Evolutionary conservation across 768 basidiomycete genomes (phyloP).

Genomic region (Rhizopogon vulgaris): DNA sequence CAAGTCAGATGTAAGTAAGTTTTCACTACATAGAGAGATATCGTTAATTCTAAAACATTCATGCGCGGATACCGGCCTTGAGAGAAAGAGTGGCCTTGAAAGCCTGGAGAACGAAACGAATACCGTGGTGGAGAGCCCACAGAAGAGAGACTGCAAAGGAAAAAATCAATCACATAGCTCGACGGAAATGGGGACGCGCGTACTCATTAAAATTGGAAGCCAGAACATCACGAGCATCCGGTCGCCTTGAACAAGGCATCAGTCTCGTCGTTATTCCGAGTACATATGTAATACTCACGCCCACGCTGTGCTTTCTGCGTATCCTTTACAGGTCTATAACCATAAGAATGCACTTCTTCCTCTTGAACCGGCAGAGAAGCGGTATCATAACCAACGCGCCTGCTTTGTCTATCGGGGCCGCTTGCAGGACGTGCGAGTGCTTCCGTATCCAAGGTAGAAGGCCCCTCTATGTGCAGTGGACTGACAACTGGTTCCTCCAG

Average conservation of each 20-base stretch:
- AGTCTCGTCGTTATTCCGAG: background rate
- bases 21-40: background rate
- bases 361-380: slow-evolving; percentile 56
- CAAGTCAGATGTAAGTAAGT: background rate
- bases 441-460: slow-evolving; percentile 4
- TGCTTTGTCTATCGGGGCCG: slow-evolving; percentile 28
- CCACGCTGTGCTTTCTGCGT: slow-evolving; percentile 54
- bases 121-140: slow-evolving; percentile 52
- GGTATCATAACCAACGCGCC: slow-evolving; percentile 41
- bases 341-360: slow-evolving; percentile 64
- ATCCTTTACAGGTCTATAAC: slow-evolving; percentile 49
- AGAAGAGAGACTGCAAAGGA: slow-evolving; percentile 46
- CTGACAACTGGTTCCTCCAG: slow-evolving; percentile 11
- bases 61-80: slow-evolving; percentile 35
- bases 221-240: slow-evolving; percentile 83
- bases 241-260: slow-evolving; percentile 47
- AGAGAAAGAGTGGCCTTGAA: slow-evolving; percentile 43
- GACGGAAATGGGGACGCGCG: slow-evolving; percentile 26
- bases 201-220: slow-evolving; percentile 78
- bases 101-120: slow-evolving; percentile 45
- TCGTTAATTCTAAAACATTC: slow-evolving; percentile 1
- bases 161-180: slow-evolving; percentile 5
- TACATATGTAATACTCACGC: slow-evolving; percentile 36
- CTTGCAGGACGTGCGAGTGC: slow-evolving; percentile 19
- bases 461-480: background rate